A percentile compares a stretch with the other conserved stretches of the same genome.
These are phyloP conservation scores for Globisporangium acanthophoron DNA, from an alignment of 352 stramenopile genomes.

Conservation along the genomic window DNA sequence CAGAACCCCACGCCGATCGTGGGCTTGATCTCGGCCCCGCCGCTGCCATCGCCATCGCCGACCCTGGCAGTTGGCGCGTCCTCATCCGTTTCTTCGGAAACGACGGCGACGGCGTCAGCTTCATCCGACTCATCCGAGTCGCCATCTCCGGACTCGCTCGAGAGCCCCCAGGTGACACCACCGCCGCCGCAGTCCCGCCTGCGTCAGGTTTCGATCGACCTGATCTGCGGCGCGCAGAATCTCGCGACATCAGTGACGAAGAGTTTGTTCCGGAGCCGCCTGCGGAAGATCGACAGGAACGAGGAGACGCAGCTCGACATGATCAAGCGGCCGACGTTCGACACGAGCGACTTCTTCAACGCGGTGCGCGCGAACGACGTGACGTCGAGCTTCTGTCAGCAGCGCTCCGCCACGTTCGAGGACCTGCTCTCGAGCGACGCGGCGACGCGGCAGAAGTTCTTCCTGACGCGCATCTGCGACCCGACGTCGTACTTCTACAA, in stretches of 20 bases:
- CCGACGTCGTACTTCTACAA: conserved; percentile 91
- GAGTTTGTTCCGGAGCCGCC: conserved; percentile 61
- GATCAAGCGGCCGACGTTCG: conserved; percentile 54
- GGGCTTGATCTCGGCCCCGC: conserved; percentile 17
- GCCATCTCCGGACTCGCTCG: not conserved
- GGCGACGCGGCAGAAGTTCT: conserved; percentile 68
- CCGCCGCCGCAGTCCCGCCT: conserved; percentile 23
- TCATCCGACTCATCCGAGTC: too few relatives aligned
- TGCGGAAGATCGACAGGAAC: conserved; percentile 53
- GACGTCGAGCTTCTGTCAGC: conserved; percentile 73
- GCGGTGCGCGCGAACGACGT: conserved; percentile 77
- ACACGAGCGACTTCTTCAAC: conserved; percentile 73
- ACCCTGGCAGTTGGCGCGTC: not conserved
- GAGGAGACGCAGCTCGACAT: conserved; percentile 61
- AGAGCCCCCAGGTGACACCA: not conserved
- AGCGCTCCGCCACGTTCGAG: conserved; percentile 72
- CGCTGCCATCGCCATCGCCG: not conserved
- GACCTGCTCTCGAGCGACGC: conserved; percentile 68
- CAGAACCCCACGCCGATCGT: conserved; percentile 52
- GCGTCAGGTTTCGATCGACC: conserved; percentile 63
- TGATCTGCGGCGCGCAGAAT: conserved; percentile 73
- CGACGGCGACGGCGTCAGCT: not conserved
- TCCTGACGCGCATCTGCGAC: conserved; percentile 75
- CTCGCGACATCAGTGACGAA: conserved; percentile 66
- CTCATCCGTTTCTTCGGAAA: conserved; percentile 8